A percentile compares a stretch with the other conserved stretches of the same genome.
Evolutionary conservation across 2,329 filamentous ascomycete species (phyloP).

Genomic region (Fusarium virguliforme): DNA sequence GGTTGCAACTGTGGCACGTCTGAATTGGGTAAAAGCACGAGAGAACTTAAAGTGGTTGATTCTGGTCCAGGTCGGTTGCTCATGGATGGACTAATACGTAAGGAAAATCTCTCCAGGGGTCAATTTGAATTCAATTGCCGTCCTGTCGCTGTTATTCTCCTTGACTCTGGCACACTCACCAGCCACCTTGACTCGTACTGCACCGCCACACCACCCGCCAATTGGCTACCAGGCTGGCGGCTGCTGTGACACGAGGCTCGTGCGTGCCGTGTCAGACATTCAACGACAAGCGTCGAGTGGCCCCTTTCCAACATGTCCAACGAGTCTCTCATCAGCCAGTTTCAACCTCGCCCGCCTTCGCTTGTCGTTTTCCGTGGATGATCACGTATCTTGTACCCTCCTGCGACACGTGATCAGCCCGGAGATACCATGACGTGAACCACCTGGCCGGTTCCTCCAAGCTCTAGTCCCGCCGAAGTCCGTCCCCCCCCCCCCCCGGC

Average conservation of each 20-base stretch:
- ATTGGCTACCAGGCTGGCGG: slow-evolving; percentile 37
- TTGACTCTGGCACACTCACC: slow-evolving; percentile 6
- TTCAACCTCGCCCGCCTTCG: slow-evolving; percentile 33
- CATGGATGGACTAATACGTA: slow-evolving; percentile 4
- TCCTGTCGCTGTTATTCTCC: not conserved
- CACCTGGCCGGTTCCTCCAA: slow-evolving; percentile 21
- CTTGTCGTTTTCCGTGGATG: slow-evolving; percentile 11
- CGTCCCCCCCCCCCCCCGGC: slow-evolving; percentile 18
- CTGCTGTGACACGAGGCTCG: slow-evolving; percentile 17
- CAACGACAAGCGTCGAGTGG: slow-evolving; percentile 35
- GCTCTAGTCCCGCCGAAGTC: slow-evolving; percentile 30
- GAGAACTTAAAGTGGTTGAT: not conserved
- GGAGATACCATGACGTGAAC: slow-evolving; percentile 43
- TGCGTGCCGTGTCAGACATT: slow-evolving; percentile 26
- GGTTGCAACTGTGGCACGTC: not conserved
- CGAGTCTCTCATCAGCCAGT: slow-evolving; percentile 24
- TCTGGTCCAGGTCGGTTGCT: not conserved
- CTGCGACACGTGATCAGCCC: slow-evolving; percentile 19
- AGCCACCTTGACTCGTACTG: slow-evolving; percentile 36
- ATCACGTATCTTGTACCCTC: slow-evolving; percentile 8
- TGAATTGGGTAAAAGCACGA: slow-evolving; percentile 9
- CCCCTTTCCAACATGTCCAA: slow-evolving; percentile 39
- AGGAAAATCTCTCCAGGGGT: not conserved
- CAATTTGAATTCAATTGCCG: not conserved
- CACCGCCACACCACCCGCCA: slow-evolving; percentile 40